phyloP scores from a whole-genome alignment of 2,329 filamentous ascomycete genomes.

The Triangularia verruculosa region DNA sequence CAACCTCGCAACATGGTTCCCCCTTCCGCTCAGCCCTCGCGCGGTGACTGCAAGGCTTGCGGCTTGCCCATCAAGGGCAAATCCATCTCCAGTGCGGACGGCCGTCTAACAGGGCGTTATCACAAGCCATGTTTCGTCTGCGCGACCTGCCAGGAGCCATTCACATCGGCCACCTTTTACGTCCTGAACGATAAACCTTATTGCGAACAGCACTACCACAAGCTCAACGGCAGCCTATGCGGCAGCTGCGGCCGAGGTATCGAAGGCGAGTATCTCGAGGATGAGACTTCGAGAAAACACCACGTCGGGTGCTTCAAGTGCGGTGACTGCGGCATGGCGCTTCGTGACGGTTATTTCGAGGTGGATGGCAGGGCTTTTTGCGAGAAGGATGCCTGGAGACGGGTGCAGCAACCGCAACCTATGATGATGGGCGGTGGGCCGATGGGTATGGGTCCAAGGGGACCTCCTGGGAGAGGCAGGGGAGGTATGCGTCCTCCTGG shows the following conservation, averaged over 20 bases:
- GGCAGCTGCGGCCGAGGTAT: conserved; percentile 77
- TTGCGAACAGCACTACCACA: conserved; percentile 89
- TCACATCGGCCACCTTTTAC: conserved; percentile 87
- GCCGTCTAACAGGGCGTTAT: conserved; percentile 85
- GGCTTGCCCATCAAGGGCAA: conserved; percentile 77
- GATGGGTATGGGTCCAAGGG: conserved; percentile 6
- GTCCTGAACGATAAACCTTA: conserved; percentile 84
- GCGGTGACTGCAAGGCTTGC: conserved; percentile 83
- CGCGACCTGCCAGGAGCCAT: conserved; percentile 75
- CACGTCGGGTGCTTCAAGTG: conserved; percentile 87
- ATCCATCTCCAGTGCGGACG: conserved; percentile 90
- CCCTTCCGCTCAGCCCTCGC: conserved; percentile 40
- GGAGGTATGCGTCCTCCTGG: conserved; percentile 12
- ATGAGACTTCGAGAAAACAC: conserved; percentile 73
- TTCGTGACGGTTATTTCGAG: conserved; percentile 88
- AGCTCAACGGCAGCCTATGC: conserved; percentile 84
- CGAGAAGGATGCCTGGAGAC: conserved; percentile 74
- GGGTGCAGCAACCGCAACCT: conserved; percentile 38
- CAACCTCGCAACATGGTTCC: conserved; percentile 27
- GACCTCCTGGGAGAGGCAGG: conserved; percentile 14
- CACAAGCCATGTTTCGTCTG: conserved; percentile 96
- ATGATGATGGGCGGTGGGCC: conserved; percentile 21
- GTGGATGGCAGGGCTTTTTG: conserved; percentile 78
- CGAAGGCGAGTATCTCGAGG: conserved; percentile 90
- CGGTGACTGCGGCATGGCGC: conserved; percentile 67